phyloP scores from a whole-genome alignment of 257 asterid species.

The Nicotiana paniculata region DNA sequence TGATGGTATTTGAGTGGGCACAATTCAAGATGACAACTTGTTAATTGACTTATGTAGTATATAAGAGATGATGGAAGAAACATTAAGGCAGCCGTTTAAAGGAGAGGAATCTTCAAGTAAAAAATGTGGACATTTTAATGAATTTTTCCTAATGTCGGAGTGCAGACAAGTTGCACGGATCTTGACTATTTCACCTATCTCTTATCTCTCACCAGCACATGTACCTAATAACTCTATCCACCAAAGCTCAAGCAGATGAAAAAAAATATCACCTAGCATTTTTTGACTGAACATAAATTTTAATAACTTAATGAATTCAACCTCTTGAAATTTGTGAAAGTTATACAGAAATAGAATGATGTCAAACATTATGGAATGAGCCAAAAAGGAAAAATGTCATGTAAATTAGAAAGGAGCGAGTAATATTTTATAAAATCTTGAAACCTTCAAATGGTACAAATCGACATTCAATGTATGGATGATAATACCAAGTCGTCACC shows the following conservation, averaged over 20 bases:
- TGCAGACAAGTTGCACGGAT: background rate
- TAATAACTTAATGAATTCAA: background rate
- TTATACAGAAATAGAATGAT: background rate
- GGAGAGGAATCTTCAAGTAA: background rate
- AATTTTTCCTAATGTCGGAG: background rate
- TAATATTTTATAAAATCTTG: background rate
- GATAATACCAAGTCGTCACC: background rate
- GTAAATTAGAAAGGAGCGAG: background rate
- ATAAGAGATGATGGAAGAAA: background rate
- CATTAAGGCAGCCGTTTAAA: background rate
- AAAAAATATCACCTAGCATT: background rate
- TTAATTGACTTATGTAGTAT: background rate
- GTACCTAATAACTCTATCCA: background rate
- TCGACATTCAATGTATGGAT: background rate
- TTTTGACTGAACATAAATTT: background rate
- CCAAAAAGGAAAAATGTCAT: background rate
- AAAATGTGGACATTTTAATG: background rate
- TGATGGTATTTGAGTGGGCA: background rate
- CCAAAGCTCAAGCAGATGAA: background rate
- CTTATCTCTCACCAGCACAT: background rate
- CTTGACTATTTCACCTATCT: background rate
- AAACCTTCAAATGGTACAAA: background rate
- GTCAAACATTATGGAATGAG: background rate
- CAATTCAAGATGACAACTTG: background rate
- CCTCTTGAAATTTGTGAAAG: background rate